These are phyloP conservation scores for Solanum microdontum DNA, from an alignment of 257 asterid genomes.

Conservation along the genomic window DNA sequence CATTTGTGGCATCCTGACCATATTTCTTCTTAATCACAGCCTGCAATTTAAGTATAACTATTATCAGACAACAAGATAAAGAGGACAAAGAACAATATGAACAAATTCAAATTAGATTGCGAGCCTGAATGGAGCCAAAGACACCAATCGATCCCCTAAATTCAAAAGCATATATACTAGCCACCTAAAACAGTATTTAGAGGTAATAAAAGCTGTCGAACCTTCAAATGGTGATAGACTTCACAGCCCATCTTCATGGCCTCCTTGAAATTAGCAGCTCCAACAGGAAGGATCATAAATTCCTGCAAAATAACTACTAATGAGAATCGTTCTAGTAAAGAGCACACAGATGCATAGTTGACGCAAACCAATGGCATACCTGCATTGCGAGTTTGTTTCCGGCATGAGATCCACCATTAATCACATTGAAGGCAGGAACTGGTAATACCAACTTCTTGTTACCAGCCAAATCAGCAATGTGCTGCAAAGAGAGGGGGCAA, in stretches of 20 bases:
- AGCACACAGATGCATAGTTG: neutral
- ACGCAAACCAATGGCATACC: slow-evolving; percentile 27
- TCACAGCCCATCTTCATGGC: slow-evolving; percentile 99
- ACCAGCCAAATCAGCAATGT: slow-evolving; percentile 92
- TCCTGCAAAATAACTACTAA: slow-evolving; percentile 34
- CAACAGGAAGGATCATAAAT: slow-evolving; percentile 94
- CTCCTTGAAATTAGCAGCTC: slow-evolving; percentile 89
- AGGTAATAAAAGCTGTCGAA: neutral
- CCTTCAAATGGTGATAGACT: slow-evolving; percentile 95
- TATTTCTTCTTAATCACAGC: slow-evolving; percentile 94
- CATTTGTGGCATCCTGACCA: slow-evolving; percentile 96
- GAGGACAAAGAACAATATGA: neutral
- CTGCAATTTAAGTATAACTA: slow-evolving; percentile 17
- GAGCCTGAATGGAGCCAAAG: neutral
- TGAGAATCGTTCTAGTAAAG: neutral
- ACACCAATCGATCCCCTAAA: neutral
- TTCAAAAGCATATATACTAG: neutral
- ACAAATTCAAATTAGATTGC: neutral
- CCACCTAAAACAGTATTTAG: neutral
- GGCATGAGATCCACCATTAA: slow-evolving; percentile 98
- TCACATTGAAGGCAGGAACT: slow-evolving; percentile 97
- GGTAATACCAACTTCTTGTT: slow-evolving; percentile 91
- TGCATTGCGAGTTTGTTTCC: slow-evolving; percentile 99
- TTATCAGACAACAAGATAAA: neutral
- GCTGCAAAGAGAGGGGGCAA: slow-evolving; percentile 34